Evolutionary conservation across 2,329 filamentous ascomycete species (phyloP), one percentile per base, ranked within the genome.

Genomic region (Alternaria infectoria): DNA sequence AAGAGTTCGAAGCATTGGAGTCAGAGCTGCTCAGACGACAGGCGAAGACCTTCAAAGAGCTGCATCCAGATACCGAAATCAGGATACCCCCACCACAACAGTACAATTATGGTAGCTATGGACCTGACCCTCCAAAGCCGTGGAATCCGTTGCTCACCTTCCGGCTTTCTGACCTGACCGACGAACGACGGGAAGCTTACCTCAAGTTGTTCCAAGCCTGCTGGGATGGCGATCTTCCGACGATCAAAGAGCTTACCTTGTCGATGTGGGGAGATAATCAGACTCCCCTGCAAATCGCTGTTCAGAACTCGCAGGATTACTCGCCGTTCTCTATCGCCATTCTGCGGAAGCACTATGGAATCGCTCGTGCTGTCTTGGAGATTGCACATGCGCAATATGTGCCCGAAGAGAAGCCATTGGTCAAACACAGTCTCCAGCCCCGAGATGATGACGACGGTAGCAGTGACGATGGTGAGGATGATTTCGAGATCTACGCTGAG

Each of bases 361-460:
- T 90, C 12, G 91, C 92, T 1, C 85, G 82, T 61, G 86, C 85
- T 2, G 87, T 96, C 25, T 81, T 96, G 8, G 89, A 91, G 62
- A 93, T 96, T 66, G 84, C 87, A 0, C 84, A 87, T 47, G 88
- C 87, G 3, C 92, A 96, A 71, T 93, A 90, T 78, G 82, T 85
- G 4, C 87, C 87, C 0, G 77, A 81, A 21, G 84, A 90, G 47
- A 62, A 52, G 36, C 68, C 51, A 64, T 85, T 19, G 43, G 36
- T 81, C 83, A 25, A 83, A 84, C 55, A 80, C 84, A 51, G 82
- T 82, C 6, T 89, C 86, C 77, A 83, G 69, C 4, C 70, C 74
- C 47, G 67, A 28, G 50, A 63, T 11, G 65, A 72, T 0, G 74
- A 81, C 4, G 75, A 79, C 2, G 77, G 80, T 1, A 72, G 67